Evolutionary conservation across 2,329 filamentous ascomycete species (phyloP).

Genomic region (Fusarium sp.): DNA sequence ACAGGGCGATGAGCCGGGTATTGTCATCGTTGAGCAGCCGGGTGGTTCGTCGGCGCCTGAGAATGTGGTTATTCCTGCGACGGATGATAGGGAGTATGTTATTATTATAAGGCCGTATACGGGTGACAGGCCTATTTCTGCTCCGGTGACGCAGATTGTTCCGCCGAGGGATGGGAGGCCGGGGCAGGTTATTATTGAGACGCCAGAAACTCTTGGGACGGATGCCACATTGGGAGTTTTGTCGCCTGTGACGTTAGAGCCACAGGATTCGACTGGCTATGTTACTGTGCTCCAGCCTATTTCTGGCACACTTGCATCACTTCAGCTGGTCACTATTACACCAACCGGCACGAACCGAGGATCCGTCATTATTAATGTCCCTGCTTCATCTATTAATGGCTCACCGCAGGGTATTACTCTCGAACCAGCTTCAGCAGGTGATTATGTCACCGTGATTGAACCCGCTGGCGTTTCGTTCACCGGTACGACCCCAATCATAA

Average conservation of each 20-base stretch:
- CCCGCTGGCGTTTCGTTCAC: constrained; percentile 10
- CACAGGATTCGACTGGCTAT: constrained; percentile 16
- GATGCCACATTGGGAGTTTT: not conserved
- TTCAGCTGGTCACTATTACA: constrained; percentile 22
- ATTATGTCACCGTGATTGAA: constrained; percentile 34
- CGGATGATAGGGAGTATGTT: constrained; percentile 26
- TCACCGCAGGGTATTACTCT: constrained; percentile 15
- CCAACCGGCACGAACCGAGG: constrained; percentile 35
- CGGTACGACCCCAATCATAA: constrained; percentile 2
- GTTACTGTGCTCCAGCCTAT: constrained; percentile 35
- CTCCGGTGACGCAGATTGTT: constrained; percentile 29
- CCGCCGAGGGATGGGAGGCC: constrained; percentile 21
- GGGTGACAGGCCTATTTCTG: constrained; percentile 26
- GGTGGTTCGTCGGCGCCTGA: constrained; percentile 23
- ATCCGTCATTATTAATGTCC: constrained; percentile 35
- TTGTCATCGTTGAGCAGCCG: constrained; percentile 36
- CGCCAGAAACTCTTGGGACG: constrained; percentile 23
- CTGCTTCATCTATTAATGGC: not conserved
- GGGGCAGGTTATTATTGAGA: constrained; percentile 39
- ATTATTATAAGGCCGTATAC: constrained; percentile 39
- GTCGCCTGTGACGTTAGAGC: constrained; percentile 26
- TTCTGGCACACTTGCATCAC: not conserved
- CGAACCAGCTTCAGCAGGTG: constrained; percentile 10
- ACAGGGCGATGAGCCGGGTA: constrained; percentile 30
- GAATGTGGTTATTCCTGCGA: constrained; percentile 35